Base-by-base conservation (phyloP, 1,284 basidiomycete species). In the Wolfiporia cocos region DNA sequence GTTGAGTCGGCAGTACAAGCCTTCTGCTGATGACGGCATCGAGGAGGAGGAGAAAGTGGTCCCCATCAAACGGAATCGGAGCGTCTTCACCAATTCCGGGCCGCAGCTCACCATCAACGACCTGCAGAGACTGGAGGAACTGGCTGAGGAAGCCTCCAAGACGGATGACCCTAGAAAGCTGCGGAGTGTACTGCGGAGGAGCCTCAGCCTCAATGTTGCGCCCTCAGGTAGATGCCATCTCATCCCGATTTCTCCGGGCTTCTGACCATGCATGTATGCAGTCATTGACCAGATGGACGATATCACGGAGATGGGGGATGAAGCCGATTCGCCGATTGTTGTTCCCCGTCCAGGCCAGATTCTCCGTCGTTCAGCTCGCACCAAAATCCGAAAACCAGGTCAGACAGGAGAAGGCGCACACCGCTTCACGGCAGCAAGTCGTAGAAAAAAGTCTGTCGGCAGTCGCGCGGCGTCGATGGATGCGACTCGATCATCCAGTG, bases 361-460 rank as follows among this genome's bases (percentile, higher is more conserved):
- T 54, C 73, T 99, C 11, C 88, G 92, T 22, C 84, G 95, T 34
- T 81, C 92, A 10, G 92, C 92, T 6, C 81, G 94, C 17, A 99
- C 95, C 3, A 94, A 93, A 70, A 96, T 97, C 56, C 82, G 95
- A 42, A 99, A 97, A 67, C 72, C 83, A n/a, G 78, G 80, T 11
- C 61, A 85, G 18, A 71, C 76, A 9, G 86, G 84, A 17, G 90
- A 87, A 44, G 83, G 80, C 34, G 84, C 85, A 2, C 87, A 89
- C 71, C 81, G 90, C 14, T 94, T 93, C 64, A 69, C 75, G 15
- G 64, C 74, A 23, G 70, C 72, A 18, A 69, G 76, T 41, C 63
- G 71, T 19, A 68, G 78, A 43, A 64, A 77, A 43, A 69, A 70
- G 30, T 62, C 65, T 49, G n/a, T n/a, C n/a, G 67, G 32, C 50